Evolutionary conservation across 2,329 filamentous ascomycete genomes (phyloP), one percentile per base, ranked within the genome.

Genomic region (Claviceps sorghi): DNA sequence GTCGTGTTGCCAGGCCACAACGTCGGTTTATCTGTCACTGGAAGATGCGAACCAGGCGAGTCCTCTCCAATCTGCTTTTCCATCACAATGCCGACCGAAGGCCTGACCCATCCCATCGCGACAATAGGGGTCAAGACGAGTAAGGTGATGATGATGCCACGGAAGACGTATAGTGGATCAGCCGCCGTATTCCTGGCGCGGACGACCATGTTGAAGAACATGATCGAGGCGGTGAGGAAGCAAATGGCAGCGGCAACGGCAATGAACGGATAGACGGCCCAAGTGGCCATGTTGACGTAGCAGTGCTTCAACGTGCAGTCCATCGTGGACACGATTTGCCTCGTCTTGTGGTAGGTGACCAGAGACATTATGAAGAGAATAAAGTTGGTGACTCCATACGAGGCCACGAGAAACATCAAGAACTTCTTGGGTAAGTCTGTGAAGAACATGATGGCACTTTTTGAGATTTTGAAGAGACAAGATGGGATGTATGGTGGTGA

Each of bases 111-210:
- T 45, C 55, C 56, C 3, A 59, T 11, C 19, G 51, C 43, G 2
- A 59, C 19, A 22, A 59, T 30, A 8, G 60, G 53, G 1, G 54
- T 36, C 38, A 58, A 52, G 4, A 60, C 13, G n/a, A 61, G 29
- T 7, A 64, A 41, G 7, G 61, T 58, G 38, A 60, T 54, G 22
- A 57, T 50, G n/a, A 60, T 32, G 44, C 60, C 55, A 2, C 56
- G 59, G 22, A 63, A 60, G 52, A 65, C 49, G 47, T 62, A 64
- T 5, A 54, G 42, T 9, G 58, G 51, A 15, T 55, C 52, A 19
- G 50, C 34, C 10, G n/a, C 48, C 36, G 36, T 36, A 17, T 30
- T 52, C 22, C 26, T 48, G 19, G 55, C 36, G 13, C 52, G 57
- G 9, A 42, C 21, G 3, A 56, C n/a, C 34, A 55, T 48, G 26